These are phyloP conservation scores for Datisca glomerata DNA, from an alignment of 306 rosid species.

Conservation along the genomic window DNA sequence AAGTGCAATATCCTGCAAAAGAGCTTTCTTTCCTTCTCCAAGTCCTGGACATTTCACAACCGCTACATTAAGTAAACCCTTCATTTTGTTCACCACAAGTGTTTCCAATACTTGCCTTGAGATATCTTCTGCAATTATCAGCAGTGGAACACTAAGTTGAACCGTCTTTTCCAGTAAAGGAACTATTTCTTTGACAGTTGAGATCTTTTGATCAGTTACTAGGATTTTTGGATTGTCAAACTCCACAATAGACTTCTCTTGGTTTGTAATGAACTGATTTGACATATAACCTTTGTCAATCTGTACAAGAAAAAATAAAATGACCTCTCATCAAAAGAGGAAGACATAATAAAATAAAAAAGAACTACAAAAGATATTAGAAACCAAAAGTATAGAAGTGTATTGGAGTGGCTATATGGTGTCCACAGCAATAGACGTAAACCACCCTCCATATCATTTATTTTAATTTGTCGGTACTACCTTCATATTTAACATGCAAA, in stretches of 20 bases:
- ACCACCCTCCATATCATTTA: too few species aligned
- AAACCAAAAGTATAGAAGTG: too few species aligned
- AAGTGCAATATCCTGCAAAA: slow-evolving; percentile 88
- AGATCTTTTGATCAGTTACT: slow-evolving; percentile 89
- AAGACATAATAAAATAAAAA: slow-evolving; percentile 6
- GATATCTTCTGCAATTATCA: slow-evolving; percentile 87
- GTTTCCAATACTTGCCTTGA: slow-evolving; percentile 62
- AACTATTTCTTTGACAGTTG: slow-evolving; percentile 57
- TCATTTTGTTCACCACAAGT: slow-evolving; percentile 69
- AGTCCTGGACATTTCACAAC: slow-evolving; percentile 85
- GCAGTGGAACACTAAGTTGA: slow-evolving; percentile 81
- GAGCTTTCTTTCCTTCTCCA: slow-evolving; percentile 68
- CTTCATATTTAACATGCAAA: too few species aligned
- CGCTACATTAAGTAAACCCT: slow-evolving; percentile 79
- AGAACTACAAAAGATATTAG: slow-evolving; percentile 3
- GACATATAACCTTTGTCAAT: slow-evolving; percentile 92
- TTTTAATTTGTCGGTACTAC: too few species aligned
- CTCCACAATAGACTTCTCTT: slow-evolving; percentile 72
- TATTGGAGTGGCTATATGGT: too few species aligned
- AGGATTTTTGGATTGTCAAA: slow-evolving; percentile 79
- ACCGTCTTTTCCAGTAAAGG: slow-evolving; percentile 79
- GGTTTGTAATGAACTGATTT: slow-evolving; percentile 81
- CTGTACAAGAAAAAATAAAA: slow-evolving; percentile 31
- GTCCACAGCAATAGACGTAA: too few species aligned
- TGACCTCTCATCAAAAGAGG: too few species aligned